Evolutionary conservation across 495 filamentous ascomycete species (phyloP), one percentile per base, ranked within the genome.

Genomic region (Penicillium herquei): DNA sequence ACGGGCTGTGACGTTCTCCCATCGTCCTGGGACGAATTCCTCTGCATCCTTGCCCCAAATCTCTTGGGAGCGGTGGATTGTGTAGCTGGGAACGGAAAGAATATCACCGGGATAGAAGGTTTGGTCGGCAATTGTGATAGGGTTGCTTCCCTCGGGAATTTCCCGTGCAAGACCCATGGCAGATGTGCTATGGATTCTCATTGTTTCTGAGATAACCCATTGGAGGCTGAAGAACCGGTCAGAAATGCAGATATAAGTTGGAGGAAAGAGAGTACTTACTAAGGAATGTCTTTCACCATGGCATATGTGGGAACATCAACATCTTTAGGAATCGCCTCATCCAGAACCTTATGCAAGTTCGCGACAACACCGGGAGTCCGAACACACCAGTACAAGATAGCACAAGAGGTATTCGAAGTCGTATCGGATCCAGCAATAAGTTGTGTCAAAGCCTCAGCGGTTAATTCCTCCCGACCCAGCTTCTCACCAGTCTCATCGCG

Each of bases 361-460:
- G 71, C 57, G 6, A 93, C 65, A 2, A 95, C 89, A 14, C 85
- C 82, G 0, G 88, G 85, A 8, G 88, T 91, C 42, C 77, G 75
- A 39, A 87, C 70, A 21, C 78, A 83, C 78, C 90, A 87, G 77
- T 84, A 95, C 10, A 96, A 80, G 40, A 95, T 81, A 3, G 91
- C 91, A 68, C 91, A 96, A 43, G 85, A 85, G 1, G 91, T 91
- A 73, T 96, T 96, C 56, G 84, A 88, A 3, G 91, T 96, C 0
- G 91, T 96, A 67, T 96, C 91, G 41, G 84, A 89, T 26, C 91
- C 91, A 3, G 91, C 91, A 62, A 96, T 96, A 39, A 96, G 77
- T 70, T 96, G 91, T 1, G 91, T 96, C 18, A 95, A 74, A 0
- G 91, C 91, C 68, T 96, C 91, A 16, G 90, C 91, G 4, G 90